Evolutionary conservation across 75 land plant species (phyloP).

Genomic region (Sequoia sempervirens): DNA sequence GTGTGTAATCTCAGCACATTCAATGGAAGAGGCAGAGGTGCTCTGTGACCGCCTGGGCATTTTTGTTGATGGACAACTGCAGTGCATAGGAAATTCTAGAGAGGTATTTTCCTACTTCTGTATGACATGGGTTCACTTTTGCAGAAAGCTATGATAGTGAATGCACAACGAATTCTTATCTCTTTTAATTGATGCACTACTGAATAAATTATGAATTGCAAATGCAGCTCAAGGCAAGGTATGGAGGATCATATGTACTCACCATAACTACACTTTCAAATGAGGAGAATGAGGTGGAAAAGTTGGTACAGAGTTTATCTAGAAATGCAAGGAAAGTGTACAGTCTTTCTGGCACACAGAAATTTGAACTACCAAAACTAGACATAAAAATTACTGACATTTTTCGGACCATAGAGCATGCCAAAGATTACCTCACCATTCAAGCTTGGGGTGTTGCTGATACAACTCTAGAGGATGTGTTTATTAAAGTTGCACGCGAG

Average conservation of each 20-base stretch:
- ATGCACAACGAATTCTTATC: background rate
- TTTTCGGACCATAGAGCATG: conserved; percentile 62
- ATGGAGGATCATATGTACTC: conserved; percentile 81
- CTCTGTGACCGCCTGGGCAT: conserved; percentile 90
- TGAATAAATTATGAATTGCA: background rate
- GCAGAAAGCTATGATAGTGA: background rate
- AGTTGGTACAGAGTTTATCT: conserved; percentile 49
- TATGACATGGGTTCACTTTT: background rate
- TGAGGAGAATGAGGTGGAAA: conserved; percentile 46
- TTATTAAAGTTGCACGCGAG: conserved; percentile 80
- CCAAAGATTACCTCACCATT: conserved; percentile 56
- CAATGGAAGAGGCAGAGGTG: conserved; percentile 98
- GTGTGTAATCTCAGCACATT: conserved; percentile 64
- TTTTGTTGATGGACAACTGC: conserved; percentile 89
- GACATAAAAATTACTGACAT: conserved; percentile 70
- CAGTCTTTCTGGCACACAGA: conserved; percentile 87
- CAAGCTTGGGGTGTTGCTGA: conserved; percentile 98
- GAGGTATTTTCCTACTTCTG: conserved; percentile 20
- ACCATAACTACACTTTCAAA: conserved; percentile 69
- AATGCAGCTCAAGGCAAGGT: conserved; percentile 72
- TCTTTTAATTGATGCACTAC: background rate
- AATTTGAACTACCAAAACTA: conserved; percentile 83
- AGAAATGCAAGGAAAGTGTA: conserved; percentile 71
- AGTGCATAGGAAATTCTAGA: conserved; percentile 88
- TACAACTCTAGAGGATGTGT: conserved; percentile 95